Conservation (phyloP, 2,329 filamentous ascomycete genomes). For the Phoma sp. region DNA sequence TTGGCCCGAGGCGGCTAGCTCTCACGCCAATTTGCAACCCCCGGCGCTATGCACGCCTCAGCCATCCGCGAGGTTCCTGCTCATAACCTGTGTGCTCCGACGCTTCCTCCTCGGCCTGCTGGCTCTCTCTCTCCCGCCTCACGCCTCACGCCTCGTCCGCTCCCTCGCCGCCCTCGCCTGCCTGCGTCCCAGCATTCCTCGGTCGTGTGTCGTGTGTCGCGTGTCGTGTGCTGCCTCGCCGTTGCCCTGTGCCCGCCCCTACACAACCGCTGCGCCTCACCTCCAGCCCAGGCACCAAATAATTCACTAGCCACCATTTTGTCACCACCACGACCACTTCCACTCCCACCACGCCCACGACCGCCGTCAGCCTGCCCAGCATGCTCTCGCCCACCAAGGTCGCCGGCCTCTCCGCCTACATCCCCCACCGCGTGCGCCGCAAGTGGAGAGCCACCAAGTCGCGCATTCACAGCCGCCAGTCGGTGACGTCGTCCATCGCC, state of each 20-base stretch:
- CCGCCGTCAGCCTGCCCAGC: slow-evolving; percentile 20
- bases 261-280: slow-evolving; percentile 11
- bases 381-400: slow-evolving; percentile 53
- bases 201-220: slow-evolving; percentile 25
- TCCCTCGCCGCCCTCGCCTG: neutral
- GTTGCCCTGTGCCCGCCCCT: slow-evolving; percentile 11
- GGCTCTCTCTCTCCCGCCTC: slow-evolving; percentile 15
- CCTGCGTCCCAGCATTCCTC: slow-evolving; percentile 20
- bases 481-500: slow-evolving; percentile 75
- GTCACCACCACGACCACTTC: slow-evolving; percentile 30
- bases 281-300: slow-evolving; percentile 35
- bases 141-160: slow-evolving; percentile 1
- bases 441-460: slow-evolving; percentile 67
- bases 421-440: slow-evolving; percentile 70
- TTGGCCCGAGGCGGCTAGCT: slow-evolving; percentile 21
- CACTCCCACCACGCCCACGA: slow-evolving; percentile 28
- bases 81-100: slow-evolving; percentile 40
- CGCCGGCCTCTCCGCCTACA: slow-evolving; percentile 57
- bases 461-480: slow-evolving; percentile 70
- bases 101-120: slow-evolving; percentile 22
- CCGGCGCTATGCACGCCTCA: slow-evolving; percentile 37
- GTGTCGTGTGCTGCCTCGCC: slow-evolving; percentile 31
- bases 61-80: slow-evolving; percentile 41
- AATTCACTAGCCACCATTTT: slow-evolving; percentile 17
- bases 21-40: slow-evolving; percentile 32